Conservation (phyloP, 2,329 filamentous ascomycete genomes). For the Fonsecaea erecta region DNA sequence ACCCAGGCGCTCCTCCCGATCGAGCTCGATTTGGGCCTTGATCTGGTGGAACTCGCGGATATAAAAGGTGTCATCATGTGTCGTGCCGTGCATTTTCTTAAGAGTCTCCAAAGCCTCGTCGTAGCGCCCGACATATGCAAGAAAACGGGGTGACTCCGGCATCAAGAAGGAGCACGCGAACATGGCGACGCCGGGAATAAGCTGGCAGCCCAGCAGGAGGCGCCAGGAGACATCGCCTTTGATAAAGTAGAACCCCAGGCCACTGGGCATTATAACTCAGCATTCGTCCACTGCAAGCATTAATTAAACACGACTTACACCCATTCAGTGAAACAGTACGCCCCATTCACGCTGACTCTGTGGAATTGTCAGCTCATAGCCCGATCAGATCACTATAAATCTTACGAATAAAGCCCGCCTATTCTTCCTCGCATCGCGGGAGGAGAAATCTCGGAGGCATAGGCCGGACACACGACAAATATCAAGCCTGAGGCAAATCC, state of each 20-base stretch:
- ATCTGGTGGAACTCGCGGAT: conserved; percentile 22
- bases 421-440: conserved; percentile 8
- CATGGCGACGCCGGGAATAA: conserved; percentile 7
- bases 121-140: conserved; percentile 5
- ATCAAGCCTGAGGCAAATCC: conserved; percentile 9
- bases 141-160: conserved; percentile 14
- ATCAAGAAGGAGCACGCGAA: conserved; percentile 8
- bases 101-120: conserved; percentile 10
- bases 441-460: conserved; percentile 10
- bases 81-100: conserved; percentile 19
- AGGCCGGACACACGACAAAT: conserved; percentile 11
- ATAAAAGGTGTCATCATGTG: conserved; percentile 15
- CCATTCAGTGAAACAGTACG: conserved; percentile 18
- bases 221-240: conserved; percentile 13
- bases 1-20: conserved; percentile 14
- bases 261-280: not conserved
- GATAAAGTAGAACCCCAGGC: conserved; percentile 17
- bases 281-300: not conserved
- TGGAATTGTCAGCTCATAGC: not conserved
- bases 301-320: not conserved
- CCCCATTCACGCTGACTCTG: conserved; percentile 11
- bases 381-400: no score
- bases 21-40: conserved; percentile 23
- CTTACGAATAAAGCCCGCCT: conserved; percentile 14
- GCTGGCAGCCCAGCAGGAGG: conserved; percentile 10